These are phyloP conservation scores for Tricholomella constricta DNA, from an alignment of 768 basidiomycete genomes.

Conservation along the genomic window DNA sequence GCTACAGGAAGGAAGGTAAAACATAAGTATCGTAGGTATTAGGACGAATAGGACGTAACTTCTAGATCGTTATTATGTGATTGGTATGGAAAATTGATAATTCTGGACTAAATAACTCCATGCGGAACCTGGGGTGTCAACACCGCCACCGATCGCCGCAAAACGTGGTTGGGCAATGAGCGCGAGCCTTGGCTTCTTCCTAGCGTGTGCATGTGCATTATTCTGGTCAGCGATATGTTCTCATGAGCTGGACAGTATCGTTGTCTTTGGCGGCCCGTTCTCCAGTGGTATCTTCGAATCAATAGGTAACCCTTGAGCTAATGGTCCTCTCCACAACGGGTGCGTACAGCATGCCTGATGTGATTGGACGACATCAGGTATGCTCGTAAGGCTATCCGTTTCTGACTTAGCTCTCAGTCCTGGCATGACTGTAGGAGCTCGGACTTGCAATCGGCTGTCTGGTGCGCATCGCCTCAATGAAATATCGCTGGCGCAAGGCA, in stretches of 20 bases:
- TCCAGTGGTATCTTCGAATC: conserved; percentile 58
- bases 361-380: conserved; percentile 27
- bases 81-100: too few species aligned
- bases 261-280: conserved; percentile 56
- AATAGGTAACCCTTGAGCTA: conserved; percentile 51
- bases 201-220: too few species aligned
- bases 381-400: background rate
- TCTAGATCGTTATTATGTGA: too few species aligned
- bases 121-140: too few species aligned
- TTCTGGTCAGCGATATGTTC: too few species aligned
- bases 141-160: conserved; percentile 5
- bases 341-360: conserved; percentile 45
- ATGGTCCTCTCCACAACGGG: conserved; percentile 58
- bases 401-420: conserved; percentile 16
- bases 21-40: too few species aligned
- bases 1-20: too few species aligned
- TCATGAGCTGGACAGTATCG: conserved; percentile 63
- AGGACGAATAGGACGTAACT: too few species aligned
- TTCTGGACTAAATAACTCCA: too few species aligned
- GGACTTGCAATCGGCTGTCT: conserved; percentile 40
- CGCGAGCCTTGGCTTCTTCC: too few species aligned
- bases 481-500: conserved; percentile 25
- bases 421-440: conserved; percentile 32
- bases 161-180: too few species aligned
- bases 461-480: conserved; percentile 32